These are phyloP conservation scores for Dactylorhiza incarnata DNA, from an alignment of 106 monocot species.

Conservation along the genomic window DNA sequence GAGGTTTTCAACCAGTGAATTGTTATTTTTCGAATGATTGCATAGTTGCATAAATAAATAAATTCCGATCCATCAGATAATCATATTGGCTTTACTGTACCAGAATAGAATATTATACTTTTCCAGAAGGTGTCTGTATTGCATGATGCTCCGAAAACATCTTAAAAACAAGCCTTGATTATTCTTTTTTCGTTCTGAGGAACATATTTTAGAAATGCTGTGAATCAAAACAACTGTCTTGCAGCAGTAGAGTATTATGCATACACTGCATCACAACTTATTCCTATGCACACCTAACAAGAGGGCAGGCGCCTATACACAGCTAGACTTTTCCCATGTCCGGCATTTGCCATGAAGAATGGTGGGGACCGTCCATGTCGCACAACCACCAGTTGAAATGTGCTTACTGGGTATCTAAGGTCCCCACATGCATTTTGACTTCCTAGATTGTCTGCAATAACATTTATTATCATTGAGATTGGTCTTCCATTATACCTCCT, in stretches of 20 bases:
- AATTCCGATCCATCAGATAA: neutral
- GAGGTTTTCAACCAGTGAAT: neutral
- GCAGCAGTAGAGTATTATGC: neutral
- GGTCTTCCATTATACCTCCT: no score
- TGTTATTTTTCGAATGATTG: neutral
- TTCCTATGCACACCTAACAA: neutral
- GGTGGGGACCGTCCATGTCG: no score
- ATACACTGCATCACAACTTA: neutral
- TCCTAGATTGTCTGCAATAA: no score
- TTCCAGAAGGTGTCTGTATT: neutral
- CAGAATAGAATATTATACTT: neutral
- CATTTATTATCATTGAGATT: no score
- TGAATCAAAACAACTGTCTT: neutral
- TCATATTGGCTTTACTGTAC: neutral
- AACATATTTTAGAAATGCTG: neutral
- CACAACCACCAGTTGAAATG: no score
- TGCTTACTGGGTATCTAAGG: no score
- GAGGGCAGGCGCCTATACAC: neutral
- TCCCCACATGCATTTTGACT: no score
- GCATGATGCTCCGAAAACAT: neutral
- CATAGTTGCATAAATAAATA: neutral
- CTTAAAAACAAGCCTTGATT: neutral
- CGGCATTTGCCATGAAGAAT: no score
- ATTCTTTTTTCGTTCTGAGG: neutral
- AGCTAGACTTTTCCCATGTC: no score